phyloP scores from a whole-genome alignment of 2,329 filamentous ascomycete genomes.

The Blastomyces parvus region DNA sequence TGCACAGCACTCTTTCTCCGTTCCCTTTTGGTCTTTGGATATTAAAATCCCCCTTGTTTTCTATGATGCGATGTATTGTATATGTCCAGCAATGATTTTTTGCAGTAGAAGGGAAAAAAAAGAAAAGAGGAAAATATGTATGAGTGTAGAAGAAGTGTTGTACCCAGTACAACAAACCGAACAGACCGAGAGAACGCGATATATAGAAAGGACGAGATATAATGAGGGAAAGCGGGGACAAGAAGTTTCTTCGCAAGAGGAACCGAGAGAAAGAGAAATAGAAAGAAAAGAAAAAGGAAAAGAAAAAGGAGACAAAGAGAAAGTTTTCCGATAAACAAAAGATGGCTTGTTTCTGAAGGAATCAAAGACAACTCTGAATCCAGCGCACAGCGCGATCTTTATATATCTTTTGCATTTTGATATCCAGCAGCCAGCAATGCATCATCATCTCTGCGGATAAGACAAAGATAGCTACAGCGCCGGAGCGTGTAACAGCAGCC shows the following conservation, averaged over 20 bases:
- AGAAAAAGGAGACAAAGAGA: not conserved
- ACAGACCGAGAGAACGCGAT: not conserved
- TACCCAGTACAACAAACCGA: constrained; percentile 4
- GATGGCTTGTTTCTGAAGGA: not conserved
- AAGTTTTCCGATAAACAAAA: not conserved
- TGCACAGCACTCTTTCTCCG: constrained; percentile 2
- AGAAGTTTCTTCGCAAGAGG: not conserved
- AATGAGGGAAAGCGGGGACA: constrained; percentile 9
- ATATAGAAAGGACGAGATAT: not conserved
- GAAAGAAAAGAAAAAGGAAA: not conserved
- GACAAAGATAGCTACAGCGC: not conserved
- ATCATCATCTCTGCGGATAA: not conserved
- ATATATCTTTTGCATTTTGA: not conserved
- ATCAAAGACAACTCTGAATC: not conserved
- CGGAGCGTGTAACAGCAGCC: not conserved
- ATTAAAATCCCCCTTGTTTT: not conserved
- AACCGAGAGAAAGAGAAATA: not conserved
- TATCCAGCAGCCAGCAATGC: no score
- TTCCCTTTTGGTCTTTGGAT: not conserved
- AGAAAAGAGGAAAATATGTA: not conserved
- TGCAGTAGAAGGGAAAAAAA: not conserved
- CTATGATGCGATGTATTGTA: not conserved
- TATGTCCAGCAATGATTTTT: not conserved
- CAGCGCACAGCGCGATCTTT: not conserved
- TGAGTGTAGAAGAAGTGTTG: not conserved